Percentiles rank a stretch among this genome's conserved stretches.
These are phyloP conservation scores for Neopestalotiopsis sp. DNA, from an alignment of 2,329 filamentous ascomycete genomes.

Conservation along the genomic window DNA sequence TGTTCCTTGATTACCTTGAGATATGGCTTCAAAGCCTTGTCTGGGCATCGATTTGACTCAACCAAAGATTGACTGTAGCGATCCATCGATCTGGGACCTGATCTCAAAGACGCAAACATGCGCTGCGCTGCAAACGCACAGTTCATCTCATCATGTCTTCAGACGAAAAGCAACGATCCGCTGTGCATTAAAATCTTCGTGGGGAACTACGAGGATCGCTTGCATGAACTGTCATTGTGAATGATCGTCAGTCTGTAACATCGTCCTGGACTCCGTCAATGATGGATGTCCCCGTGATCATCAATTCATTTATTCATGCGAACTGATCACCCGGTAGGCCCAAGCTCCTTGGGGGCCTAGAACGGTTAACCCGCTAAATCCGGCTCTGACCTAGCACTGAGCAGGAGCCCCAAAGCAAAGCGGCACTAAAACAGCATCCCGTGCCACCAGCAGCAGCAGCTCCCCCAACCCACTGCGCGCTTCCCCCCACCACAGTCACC, in stretches of 20 bases:
- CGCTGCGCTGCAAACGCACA: background rate
- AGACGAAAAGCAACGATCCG: background rate
- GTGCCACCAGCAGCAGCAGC: too few relatives aligned
- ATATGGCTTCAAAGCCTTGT: background rate
- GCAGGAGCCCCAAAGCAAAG: too few relatives aligned
- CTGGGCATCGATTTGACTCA: background rate
- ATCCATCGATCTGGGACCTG: background rate
- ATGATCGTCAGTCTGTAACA: background rate
- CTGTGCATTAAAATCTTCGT: background rate
- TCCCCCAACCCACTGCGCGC: background rate
- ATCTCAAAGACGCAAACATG: background rate
- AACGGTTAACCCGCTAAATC: too few relatives aligned
- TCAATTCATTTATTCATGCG: background rate
- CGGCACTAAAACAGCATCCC: too few relatives aligned
- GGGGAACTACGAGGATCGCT: background rate
- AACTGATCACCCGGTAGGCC: background rate
- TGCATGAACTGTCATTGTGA: background rate
- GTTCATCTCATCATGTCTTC: background rate
- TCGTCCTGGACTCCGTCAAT: background rate
- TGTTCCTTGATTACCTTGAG: background rate
- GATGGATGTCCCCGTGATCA: background rate
- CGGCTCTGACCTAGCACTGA: too few relatives aligned
- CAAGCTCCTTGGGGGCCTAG: too few relatives aligned
- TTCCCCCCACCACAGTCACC: background rate
- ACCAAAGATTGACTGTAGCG: too few relatives aligned